Base-by-base conservation (phyloP, 495 filamentous ascomycete species). In the Talaromyces stipitatus region DNA sequence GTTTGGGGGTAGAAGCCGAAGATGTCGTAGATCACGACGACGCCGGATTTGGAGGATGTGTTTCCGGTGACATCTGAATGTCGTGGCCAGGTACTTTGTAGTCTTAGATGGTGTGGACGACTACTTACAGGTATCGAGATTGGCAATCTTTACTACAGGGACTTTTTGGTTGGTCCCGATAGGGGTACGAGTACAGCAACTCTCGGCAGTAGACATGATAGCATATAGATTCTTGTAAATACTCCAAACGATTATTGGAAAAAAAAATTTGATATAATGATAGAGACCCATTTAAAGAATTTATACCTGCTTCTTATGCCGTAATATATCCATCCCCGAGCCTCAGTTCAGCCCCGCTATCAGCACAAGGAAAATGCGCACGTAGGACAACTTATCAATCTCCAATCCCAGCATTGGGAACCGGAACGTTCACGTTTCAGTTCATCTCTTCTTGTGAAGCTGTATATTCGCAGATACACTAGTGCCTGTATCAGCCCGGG, bases 81-180 rank as follows among this genome's bases (percentile, higher is more conserved):
- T 28, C 24, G 2, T 12, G n/a, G 29, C 47, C 12, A 26, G 46
- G 23, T 26, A 14, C 14, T 23, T 52, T 51, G 56, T 11, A 26
- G n/a, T 2, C 11, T 54, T 26, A 30, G 24, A 3, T 32, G 18
- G 2, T 22, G n/a, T 48, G 28, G 56, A 22, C 22, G 51, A 45
- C 45, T 48, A 67, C 74, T 60, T 62, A 88, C 85, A 92, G 20
- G 87, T 89, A 57, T 86, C 87, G 33, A 88, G 65, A 20, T 82
- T 86, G 14, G 76, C 83, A 57, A 88, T 68, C 18, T 76, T 79
- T 32, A 80, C 76, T 60, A 57, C 55, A 5, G 43, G 55, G 23
- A 57, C 45, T 9, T 43, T 12, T n/a, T 50, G 24, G 18, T 10
- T 36, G 2, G 55, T 32, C 23, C 55, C 55, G 27, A 57, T 51